phyloP scores from a whole-genome alignment of 2,329 filamentous ascomycete species.

The Gyromitra esculenta region DNA sequence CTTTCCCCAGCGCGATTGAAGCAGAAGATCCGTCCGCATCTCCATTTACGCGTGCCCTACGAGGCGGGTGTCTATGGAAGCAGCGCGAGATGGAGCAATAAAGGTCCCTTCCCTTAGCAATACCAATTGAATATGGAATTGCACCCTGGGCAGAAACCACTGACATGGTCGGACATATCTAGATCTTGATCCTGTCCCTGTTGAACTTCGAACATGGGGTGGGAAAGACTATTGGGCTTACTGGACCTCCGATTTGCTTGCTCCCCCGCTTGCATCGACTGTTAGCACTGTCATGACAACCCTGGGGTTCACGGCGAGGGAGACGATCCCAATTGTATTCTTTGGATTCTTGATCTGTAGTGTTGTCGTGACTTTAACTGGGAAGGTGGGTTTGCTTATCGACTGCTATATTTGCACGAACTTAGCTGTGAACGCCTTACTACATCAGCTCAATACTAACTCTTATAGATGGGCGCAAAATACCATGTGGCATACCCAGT shows the following conservation, averaged over 20 bases:
- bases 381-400: slow-evolving; percentile 56
- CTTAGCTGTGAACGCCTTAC: not conserved
- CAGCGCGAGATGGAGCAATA: slow-evolving; percentile 64
- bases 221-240: slow-evolving; percentile 64
- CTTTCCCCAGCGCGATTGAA: slow-evolving; percentile 25
- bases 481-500: slow-evolving; percentile 60
- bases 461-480: slow-evolving; percentile 59
- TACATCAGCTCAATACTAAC: not conserved
- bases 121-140: not conserved
- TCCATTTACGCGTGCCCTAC: slow-evolving; percentile 61
- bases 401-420: no score
- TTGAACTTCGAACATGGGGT: slow-evolving; percentile 64
- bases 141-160: not conserved
- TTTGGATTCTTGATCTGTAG: slow-evolving; percentile 64
- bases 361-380: slow-evolving; percentile 64
- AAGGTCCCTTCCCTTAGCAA: slow-evolving; percentile 58
- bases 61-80: slow-evolving; percentile 61
- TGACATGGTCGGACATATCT: not conserved
- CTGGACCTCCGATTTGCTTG: slow-evolving; percentile 65
- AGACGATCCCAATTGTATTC: slow-evolving; percentile 65
- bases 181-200: slow-evolving; percentile 62
- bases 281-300: slow-evolving; percentile 59
- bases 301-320: slow-evolving; percentile 63
- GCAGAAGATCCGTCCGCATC: slow-evolving; percentile 52
- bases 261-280: slow-evolving; percentile 61